Conservation (phyloP, 352 stramenopile genomes). For the Globisporangium nodosum region DNA sequence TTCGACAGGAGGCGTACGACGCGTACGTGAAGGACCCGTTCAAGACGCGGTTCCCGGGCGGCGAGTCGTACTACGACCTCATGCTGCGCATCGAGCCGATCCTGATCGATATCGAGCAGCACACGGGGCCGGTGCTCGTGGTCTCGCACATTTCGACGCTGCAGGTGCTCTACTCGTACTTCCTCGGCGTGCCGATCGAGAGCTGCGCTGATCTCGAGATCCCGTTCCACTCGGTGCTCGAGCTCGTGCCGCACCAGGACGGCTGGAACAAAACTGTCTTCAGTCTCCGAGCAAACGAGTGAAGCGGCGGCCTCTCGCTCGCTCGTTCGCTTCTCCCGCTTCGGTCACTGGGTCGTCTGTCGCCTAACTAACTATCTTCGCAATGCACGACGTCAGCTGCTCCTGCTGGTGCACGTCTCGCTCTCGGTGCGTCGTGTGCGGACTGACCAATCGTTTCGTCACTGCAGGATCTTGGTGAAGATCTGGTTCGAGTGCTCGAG, state of each 20-base stretch:
- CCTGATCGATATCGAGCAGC: conserved; percentile 91
- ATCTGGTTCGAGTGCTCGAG: conserved; percentile 51
- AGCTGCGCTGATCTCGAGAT: conserved; percentile 74
- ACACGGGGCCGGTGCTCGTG: conserved; percentile 80
- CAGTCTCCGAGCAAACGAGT: conserved; percentile 46
- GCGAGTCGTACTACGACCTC: conserved; percentile 93
- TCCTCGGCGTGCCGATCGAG: conserved; percentile 74
- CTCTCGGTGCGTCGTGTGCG: background rate
- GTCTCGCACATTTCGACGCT: conserved; percentile 84
- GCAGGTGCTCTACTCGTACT: conserved; percentile 87
- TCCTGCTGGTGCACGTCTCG: background rate
- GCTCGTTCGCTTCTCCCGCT: background rate
- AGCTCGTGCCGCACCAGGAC: conserved; percentile 75
- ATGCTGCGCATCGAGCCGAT: conserved; percentile 90
- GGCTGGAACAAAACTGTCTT: conserved; percentile 84
- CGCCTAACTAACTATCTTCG: conserved; percentile 1
- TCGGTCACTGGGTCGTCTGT: background rate
- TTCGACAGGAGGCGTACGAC: conserved; percentile 49
- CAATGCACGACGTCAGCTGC: background rate
- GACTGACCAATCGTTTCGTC: background rate
- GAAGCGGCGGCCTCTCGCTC: conserved; percentile 1
- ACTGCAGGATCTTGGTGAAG: conserved; percentile 28
- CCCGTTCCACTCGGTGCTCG: conserved; percentile 79
- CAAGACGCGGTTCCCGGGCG: conserved; percentile 81
- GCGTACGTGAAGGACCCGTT: conserved; percentile 67